A percentile compares a stretch with the other conserved stretches of the same genome.
Conservation (phyloP, 148 eudicot genomes). For the Spergularia bocconei region DNA sequence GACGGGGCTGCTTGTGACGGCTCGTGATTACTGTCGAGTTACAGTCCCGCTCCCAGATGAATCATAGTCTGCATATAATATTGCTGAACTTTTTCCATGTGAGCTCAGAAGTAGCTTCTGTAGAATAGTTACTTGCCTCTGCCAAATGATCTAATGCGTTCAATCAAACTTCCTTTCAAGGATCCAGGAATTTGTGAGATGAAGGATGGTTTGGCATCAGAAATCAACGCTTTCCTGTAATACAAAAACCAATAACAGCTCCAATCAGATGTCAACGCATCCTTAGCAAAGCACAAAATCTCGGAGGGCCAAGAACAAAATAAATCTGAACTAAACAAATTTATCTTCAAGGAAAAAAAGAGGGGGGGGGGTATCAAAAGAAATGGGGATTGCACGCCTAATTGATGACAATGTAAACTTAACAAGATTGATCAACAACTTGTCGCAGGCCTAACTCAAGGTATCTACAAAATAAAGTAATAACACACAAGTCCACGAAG, state of each 20-base stretch:
- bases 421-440: no score
- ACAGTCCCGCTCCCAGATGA: background rate
- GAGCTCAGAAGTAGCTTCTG: background rate
- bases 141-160: conserved; percentile 53
- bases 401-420: no score
- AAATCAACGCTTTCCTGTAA: conserved; percentile 64
- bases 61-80: background rate
- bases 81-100: background rate
- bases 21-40: background rate
- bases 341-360: no score
- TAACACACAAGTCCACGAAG: no score
- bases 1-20: background rate
- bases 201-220: conserved; percentile 56
- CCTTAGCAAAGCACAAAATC: background rate
- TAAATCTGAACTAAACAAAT: no score
- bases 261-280: background rate
- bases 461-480: no score
- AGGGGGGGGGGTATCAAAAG: no score
- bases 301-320: no score
- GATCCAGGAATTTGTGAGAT: conserved; percentile 66
- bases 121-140: conserved; percentile 29
- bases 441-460: background rate
- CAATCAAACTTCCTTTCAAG: conserved; percentile 60
- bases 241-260: conserved; percentile 7
- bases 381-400: no score